phyloP scores from a whole-genome alignment of 768 basidiomycete species.

The Amylocystis lapponica region DNA sequence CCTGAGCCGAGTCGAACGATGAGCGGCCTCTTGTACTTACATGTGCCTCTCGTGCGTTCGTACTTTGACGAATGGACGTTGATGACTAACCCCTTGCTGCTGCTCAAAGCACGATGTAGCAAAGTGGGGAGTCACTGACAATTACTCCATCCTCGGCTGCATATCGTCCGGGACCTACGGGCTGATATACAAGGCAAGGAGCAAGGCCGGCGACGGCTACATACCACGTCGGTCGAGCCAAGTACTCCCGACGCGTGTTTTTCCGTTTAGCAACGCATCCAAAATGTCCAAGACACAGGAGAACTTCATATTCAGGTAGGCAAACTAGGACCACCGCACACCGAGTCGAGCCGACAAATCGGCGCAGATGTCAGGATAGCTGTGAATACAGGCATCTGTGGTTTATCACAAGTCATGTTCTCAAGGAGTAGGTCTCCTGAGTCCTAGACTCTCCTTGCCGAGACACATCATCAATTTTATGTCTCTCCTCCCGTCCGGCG shows the following conservation, averaged over 20 bases:
- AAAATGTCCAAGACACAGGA: conserved; percentile 43
- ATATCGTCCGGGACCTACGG: conserved; percentile 99
- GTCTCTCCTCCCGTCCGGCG: conserved; percentile 89
- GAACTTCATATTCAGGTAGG: conserved; percentile 88
- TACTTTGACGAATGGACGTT: conserved; percentile 26
- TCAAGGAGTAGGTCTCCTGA: not conserved
- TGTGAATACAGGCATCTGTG: conserved; percentile 36
- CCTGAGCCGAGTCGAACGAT: no score
- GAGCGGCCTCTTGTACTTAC: no score
- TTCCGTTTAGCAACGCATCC: not conserved
- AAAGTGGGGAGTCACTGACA: conserved; percentile 63
- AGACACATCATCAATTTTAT: conserved; percentile 97
- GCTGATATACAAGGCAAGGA: conserved; percentile 95
- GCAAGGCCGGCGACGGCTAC: conserved; percentile 58
- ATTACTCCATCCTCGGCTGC: conserved; percentile 92
- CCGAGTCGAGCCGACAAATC: not conserved
- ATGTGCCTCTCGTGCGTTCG: no score
- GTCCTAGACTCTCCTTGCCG: conserved; percentile 88
- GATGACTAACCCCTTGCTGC: conserved; percentile 85
- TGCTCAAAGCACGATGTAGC: conserved; percentile 70
- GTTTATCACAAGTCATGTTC: not conserved
- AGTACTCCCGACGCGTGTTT: no score
- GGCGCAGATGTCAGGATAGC: conserved; percentile 87
- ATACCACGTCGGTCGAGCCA: no score
- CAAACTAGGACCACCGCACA: conserved; percentile 40